phyloP scores from a whole-genome alignment of 495 filamentous ascomycete genomes.

The Terfezia boudieri region DNA sequence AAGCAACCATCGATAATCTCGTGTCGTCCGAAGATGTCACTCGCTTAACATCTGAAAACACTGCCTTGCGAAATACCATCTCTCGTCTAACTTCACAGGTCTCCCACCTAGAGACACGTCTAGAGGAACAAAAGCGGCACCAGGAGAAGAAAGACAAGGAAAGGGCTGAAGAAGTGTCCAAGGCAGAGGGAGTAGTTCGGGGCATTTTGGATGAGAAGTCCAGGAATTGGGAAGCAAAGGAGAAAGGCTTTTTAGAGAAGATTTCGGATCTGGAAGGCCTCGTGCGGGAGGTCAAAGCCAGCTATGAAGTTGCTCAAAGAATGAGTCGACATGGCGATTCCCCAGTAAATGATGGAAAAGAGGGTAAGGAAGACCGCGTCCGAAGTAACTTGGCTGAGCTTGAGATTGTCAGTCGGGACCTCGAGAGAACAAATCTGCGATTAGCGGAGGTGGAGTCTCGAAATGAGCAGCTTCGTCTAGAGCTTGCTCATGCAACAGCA shows the following conservation, averaged over 20 bases:
- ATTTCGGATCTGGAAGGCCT: slow-evolving; percentile 82
- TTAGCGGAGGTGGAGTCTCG: slow-evolving; percentile 80
- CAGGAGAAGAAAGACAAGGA: slow-evolving; percentile 42
- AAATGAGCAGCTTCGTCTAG: slow-evolving; percentile 79
- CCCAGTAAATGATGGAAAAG: slow-evolving; percentile 1
- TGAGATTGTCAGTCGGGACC: slow-evolving; percentile 73
- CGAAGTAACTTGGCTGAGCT: slow-evolving; percentile 56
- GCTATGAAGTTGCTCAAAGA: slow-evolving; percentile 86
- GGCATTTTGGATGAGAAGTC: slow-evolving; percentile 86
- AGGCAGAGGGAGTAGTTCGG: slow-evolving; percentile 74
- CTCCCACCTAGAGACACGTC: slow-evolving; percentile 44
- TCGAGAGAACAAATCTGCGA: slow-evolving; percentile 71
- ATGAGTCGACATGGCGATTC: slow-evolving; percentile 32
- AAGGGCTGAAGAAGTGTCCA: slow-evolving; percentile 43
- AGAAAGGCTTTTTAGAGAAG: slow-evolving; percentile 78
- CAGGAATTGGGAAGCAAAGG: slow-evolving; percentile 90
- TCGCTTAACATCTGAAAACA: slow-evolving; percentile 53
- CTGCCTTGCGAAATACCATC: slow-evolving; percentile 60
- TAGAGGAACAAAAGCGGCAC: slow-evolving; percentile 15
- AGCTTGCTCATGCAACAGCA: slow-evolving; percentile 59
- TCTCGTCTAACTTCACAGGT: slow-evolving; percentile 59
- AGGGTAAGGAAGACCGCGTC: slow-evolving; percentile 13
- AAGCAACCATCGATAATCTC: slow-evolving; percentile 87
- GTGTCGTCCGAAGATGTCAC: slow-evolving; percentile 17
- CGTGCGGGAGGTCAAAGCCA: slow-evolving; percentile 85